Evolutionary conservation across 495 filamentous ascomycete genomes (phyloP).

Genomic region (Cercophora sp.): DNA sequence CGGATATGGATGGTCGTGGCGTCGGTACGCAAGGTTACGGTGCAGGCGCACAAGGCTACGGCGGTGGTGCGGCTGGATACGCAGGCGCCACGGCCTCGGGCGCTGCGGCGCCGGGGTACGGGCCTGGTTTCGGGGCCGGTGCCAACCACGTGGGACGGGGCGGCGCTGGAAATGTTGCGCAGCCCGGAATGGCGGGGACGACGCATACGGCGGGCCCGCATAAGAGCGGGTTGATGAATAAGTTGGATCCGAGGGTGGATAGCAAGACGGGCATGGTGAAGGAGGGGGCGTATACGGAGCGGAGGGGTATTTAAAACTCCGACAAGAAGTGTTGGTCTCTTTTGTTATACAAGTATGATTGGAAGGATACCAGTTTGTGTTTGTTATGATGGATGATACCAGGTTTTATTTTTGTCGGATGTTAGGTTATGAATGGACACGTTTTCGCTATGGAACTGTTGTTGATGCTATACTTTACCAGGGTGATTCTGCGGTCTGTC

Average conservation of each 20-base stretch:
- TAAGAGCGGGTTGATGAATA: constrained; percentile 46
- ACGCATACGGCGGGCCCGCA: constrained; percentile 52
- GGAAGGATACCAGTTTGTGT: neutral
- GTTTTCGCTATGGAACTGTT: too few species aligned
- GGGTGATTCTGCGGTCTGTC: too few species aligned
- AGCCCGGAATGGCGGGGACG: constrained; percentile 31
- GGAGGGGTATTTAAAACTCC: neutral
- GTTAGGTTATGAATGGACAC: too few species aligned
- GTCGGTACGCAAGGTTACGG: neutral
- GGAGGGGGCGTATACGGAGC: neutral
- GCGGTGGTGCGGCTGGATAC: neutral
- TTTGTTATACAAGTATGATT: neutral
- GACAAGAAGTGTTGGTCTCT: too few species aligned
- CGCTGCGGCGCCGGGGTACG: neutral
- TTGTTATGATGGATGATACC: too few species aligned
- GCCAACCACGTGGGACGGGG: neutral
- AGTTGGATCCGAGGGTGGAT: constrained; percentile 49
- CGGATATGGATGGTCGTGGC: constrained; percentile 34
- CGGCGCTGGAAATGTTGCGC: neutral
- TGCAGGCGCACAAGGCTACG: neutral
- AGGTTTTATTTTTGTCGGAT: too few species aligned
- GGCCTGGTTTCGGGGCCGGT: neutral
- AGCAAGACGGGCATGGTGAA: constrained; percentile 16
- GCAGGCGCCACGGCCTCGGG: neutral
- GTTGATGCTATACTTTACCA: too few species aligned